Evolutionary conservation across 1,139 yeast genomes (phyloP).

Genomic region (Saccharomyces uvarum): DNA sequence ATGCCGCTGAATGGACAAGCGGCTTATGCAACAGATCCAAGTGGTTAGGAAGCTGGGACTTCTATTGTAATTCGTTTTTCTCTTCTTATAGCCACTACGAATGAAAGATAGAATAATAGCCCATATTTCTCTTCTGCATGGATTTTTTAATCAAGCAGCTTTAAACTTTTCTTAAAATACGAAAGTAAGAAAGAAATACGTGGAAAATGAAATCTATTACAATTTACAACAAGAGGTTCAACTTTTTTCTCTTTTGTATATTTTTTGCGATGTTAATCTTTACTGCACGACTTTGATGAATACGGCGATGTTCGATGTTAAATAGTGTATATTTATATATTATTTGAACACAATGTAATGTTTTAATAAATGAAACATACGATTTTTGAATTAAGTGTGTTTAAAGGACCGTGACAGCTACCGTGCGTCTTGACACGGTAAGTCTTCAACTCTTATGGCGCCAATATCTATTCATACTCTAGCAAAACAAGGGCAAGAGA

Average conservation of each 20-base stretch:
- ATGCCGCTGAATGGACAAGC: constrained; percentile 79
- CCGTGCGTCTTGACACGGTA: not conserved
- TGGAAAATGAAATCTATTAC: not conserved
- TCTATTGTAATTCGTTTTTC: constrained; percentile 54
- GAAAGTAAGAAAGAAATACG: not conserved
- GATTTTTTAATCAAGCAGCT: not conserved
- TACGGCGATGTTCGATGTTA: not conserved
- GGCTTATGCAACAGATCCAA: constrained; percentile 55
- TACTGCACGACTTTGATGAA: not conserved
- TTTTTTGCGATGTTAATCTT: not conserved
- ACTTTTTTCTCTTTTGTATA: not conserved
- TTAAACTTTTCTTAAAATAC: not conserved
- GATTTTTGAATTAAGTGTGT: not conserved
- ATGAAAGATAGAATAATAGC: not conserved
- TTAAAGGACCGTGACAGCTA: not conserved
- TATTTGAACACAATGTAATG: not conserved
- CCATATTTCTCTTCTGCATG: not conserved
- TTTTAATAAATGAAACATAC: not conserved
- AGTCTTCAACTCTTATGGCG: not conserved
- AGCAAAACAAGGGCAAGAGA: not conserved
- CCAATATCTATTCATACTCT: too few species aligned
- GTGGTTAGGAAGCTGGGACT: constrained; percentile 71
- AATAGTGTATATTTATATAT: not conserved
- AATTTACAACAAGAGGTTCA: not conserved
- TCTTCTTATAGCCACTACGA: constrained; percentile 24